Evolutionary conservation across 495 filamentous ascomycete genomes (phyloP), one percentile per base, ranked within the genome.

Genomic region (Talaromyces adpressus): DNA sequence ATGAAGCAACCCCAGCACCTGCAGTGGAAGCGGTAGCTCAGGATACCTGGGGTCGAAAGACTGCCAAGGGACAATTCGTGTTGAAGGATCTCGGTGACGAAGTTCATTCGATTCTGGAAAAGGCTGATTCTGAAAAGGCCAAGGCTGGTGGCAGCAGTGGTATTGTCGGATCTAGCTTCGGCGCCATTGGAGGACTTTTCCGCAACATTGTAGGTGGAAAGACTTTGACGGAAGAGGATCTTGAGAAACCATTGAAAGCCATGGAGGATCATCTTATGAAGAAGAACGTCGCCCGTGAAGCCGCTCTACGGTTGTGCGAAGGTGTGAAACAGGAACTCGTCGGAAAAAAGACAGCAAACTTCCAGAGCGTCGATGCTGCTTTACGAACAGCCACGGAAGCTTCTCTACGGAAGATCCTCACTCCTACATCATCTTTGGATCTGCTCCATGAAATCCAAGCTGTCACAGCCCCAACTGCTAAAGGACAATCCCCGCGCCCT

Each of bases 281-380:
- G 74, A 98, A 98, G 81, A 98, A 98, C 69, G 93, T 98, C 53
- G 95, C 94, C 7, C 88, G 90, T 47, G 93, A 97, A 78, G 94
- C 94, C 32, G 95, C 94, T 7, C 83, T 95, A 39, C 89, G 94
- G 59, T 80, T 98, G 41, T 96, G 92, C 72, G 90, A 96, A 58
- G 90, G 91, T 36, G 93, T 98, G 8, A 88, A 96, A 73, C 87
- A 87, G 63, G 91, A 96, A 65, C 81, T 98, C 25, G 78, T 97
- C 30, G 92, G 94, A 5, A 86, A 93, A 58, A 97, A 94, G 81
- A 98, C 94, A 3, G 91, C 84, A 18, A 94, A 81, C 70, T 98
- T 97, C 73, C 92, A 97, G 73, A 92, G 90, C 82, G 89, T 95
- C 63, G 91, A 96, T 73, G 80, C 87, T 8, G 89, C 87, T 52